Percentiles rank a stretch among this genome's conserved stretches.
Conservation (phyloP, 345 rosid genomes). For the Stellera chamaejasme region DNA sequence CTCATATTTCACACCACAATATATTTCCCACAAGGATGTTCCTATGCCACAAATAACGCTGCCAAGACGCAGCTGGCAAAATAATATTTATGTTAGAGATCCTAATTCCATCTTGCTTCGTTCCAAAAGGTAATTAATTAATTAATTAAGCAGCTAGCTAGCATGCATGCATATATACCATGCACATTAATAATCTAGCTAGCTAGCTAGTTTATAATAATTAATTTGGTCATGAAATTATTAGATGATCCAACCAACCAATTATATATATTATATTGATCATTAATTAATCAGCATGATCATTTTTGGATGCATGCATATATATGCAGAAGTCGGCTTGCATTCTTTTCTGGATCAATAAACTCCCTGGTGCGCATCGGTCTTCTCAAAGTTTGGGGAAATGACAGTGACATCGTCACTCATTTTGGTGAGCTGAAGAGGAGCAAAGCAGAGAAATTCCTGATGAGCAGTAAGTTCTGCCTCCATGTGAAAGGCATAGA, state of each 20-base stretch:
- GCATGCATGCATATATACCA: no score
- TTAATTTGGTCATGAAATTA: no score
- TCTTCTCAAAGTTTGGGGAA: slow-evolving; percentile 35
- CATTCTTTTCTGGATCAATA: slow-evolving; percentile 46
- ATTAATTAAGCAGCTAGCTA: background rate
- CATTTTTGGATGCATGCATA: no score
- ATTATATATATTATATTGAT: no score
- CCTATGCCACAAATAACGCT: slow-evolving; percentile 53
- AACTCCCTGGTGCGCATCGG: slow-evolving; percentile 50
- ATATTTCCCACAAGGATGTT: slow-evolving; percentile 45
- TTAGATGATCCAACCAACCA: no score
- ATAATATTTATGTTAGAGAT: slow-evolving; percentile 5
- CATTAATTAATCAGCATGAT: no score
- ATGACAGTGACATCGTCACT: slow-evolving; percentile 41
- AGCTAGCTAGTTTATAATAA: no score
- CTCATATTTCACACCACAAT: slow-evolving; percentile 32
- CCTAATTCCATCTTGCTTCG: background rate
- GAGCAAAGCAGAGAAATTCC: slow-evolving; percentile 39
- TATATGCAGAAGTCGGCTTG: slow-evolving; percentile 44
- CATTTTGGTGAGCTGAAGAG: slow-evolving; percentile 36
- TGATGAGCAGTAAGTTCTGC: slow-evolving; percentile 42
- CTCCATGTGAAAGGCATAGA: slow-evolving; percentile 61
- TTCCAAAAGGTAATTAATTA: background rate
- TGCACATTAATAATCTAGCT: no score
- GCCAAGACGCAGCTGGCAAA: slow-evolving; percentile 39